Evolutionary conservation across 2,329 filamentous ascomycete species (phyloP).

Genomic region (Colletotrichum graminicola): DNA sequence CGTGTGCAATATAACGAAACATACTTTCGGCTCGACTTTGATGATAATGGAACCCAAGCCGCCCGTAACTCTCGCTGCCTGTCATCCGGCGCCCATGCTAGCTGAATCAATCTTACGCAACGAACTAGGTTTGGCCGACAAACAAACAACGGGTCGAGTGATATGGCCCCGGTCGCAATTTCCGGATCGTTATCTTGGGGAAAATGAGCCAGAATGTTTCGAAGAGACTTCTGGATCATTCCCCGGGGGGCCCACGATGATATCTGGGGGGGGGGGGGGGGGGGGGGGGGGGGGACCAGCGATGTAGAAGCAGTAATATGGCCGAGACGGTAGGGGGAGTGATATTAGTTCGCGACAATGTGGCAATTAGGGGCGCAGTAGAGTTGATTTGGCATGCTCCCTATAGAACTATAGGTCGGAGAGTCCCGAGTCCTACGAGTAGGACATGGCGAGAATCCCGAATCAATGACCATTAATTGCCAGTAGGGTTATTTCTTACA

Average conservation of each 20-base stretch:
- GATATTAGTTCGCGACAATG: too few species aligned
- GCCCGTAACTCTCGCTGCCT: neutral
- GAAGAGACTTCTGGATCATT: conserved; percentile 25
- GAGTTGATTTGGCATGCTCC: too few species aligned
- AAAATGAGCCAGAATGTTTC: conserved; percentile 32
- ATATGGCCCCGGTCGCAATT: conserved; percentile 29
- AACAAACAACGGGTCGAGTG: conserved; percentile 17
- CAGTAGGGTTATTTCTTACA: too few species aligned
- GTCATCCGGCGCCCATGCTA: neutral
- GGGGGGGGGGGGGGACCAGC: too few species aligned
- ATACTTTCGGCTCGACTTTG: neutral
- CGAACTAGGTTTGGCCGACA: neutral
- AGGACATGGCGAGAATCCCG: too few species aligned
- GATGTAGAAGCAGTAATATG: too few species aligned
- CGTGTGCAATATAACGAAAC: conserved; percentile 31
- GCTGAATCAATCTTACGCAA: neutral
- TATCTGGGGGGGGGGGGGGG: neutral
- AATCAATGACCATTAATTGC: too few species aligned
- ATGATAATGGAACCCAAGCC: neutral
- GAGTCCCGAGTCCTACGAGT: too few species aligned
- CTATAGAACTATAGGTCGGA: too few species aligned
- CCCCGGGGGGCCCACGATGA: neutral
- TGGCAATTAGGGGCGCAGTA: too few species aligned
- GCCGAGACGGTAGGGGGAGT: too few species aligned
- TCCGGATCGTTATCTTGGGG: conserved; percentile 34